A percentile compares a stretch with the other conserved stretches of the same genome.
Conservation (phyloP, 495 filamentous ascomycete species). For the Sporormia fimetaria region DNA sequence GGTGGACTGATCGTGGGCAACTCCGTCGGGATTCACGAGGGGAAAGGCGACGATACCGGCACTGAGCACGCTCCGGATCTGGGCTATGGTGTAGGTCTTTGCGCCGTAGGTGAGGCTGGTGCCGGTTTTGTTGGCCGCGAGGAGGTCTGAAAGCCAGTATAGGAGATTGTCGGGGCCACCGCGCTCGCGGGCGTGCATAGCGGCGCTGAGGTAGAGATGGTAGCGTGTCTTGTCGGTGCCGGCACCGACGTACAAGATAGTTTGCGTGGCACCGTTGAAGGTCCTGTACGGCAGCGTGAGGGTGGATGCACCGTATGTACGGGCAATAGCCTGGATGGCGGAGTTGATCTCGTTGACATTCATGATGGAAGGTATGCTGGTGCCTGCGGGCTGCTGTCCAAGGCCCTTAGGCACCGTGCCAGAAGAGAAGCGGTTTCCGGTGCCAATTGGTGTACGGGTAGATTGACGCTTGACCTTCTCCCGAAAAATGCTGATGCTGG, state of each 20-base stretch:
- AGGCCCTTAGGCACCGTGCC: too few relatives aligned
- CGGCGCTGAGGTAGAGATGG: constrained; percentile 30
- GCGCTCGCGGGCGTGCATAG: constrained; percentile 33
- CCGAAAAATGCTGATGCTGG: too few relatives aligned
- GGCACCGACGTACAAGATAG: constrained; percentile 25
- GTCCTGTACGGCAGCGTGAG: constrained; percentile 31
- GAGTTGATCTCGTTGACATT: constrained; percentile 31
- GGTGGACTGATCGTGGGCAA: constrained; percentile 47
- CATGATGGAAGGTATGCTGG: too few relatives aligned
- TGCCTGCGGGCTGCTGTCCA: too few relatives aligned
- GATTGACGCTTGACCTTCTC: too few relatives aligned
- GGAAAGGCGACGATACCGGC: constrained; percentile 43
- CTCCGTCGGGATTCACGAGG: constrained; percentile 52
- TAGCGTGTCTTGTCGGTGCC: constrained; percentile 24
- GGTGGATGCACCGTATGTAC: constrained; percentile 24
- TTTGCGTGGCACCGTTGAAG: constrained; percentile 26
- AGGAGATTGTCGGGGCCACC: constrained; percentile 31
- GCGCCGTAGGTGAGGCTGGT: constrained; percentile 34
- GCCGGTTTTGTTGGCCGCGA: constrained; percentile 31
- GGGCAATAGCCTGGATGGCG: constrained; percentile 29
- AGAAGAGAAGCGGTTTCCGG: too few relatives aligned
- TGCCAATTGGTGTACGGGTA: too few relatives aligned
- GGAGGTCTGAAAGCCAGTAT: constrained; percentile 33
- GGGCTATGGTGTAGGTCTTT: constrained; percentile 32
- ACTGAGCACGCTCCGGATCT: constrained; percentile 32